Percentiles rank a stretch among this genome's conserved stretches.
These are phyloP conservation scores for Atkinsonella texensis DNA, from an alignment of 2,329 filamentous ascomycete species.

Conservation along the genomic window DNA sequence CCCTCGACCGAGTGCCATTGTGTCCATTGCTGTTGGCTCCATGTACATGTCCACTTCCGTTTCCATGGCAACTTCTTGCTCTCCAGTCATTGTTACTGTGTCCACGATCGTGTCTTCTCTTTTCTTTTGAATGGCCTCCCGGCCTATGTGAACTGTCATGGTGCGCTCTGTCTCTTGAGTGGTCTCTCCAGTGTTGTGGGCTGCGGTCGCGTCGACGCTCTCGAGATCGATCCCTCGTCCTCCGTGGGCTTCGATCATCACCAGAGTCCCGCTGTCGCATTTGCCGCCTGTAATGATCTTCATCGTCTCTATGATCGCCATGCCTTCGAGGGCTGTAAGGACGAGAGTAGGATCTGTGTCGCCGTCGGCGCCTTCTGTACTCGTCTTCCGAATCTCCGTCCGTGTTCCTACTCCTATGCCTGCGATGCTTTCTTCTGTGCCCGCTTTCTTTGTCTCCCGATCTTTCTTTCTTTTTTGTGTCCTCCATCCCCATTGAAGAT, in stretches of 20 bases:
- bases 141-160: neutral
- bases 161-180: neutral
- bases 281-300: constrained; percentile 5
- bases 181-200: neutral
- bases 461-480: constrained; percentile 32
- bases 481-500: constrained; percentile 45
- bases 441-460: constrained; percentile 18
- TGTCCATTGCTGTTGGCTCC: constrained; percentile 10
- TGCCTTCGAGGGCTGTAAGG: constrained; percentile 30
- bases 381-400: constrained; percentile 3
- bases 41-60: neutral
- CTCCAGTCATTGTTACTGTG: neutral
- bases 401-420: constrained; percentile 8
- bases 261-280: constrained; percentile 14
- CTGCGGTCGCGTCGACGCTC: constrained; percentile 9
- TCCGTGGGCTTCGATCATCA: constrained; percentile 12
- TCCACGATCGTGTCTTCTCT: constrained; percentile 9
- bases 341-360: constrained; percentile 33
- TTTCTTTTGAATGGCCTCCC: neutral
- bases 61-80: neutral
- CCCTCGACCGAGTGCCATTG: constrained; percentile 2
- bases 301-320: constrained; percentile 13
- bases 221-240: constrained; percentile 10
- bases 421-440: constrained; percentile 9
- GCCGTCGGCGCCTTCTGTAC: constrained; percentile 18